Conservation (phyloP, 2,329 filamentous ascomycete species). For the Penicillium sp. region DNA sequence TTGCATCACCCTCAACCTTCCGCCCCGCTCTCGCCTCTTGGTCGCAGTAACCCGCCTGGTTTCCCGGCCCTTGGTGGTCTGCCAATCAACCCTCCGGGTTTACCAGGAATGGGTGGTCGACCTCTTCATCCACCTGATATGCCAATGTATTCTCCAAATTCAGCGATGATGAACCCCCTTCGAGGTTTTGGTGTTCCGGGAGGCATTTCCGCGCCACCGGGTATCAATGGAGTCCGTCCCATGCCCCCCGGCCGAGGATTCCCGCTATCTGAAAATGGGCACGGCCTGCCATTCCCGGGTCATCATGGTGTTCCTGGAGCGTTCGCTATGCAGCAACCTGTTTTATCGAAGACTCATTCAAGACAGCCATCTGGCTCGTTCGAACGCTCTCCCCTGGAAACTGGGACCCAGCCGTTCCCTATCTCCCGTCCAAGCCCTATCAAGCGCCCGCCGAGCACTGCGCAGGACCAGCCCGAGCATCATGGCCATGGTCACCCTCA, state of each 20-base stretch:
- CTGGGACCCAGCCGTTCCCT: conserved; percentile 65
- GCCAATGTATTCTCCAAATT: conserved; percentile 58
- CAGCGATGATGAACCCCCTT: conserved; percentile 58
- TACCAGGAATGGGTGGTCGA: conserved; percentile 56
- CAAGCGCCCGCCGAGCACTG: conserved; percentile 77
- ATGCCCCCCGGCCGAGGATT: conserved; percentile 61
- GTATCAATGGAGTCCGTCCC: conserved; percentile 64
- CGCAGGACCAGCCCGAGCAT: conserved; percentile 55
- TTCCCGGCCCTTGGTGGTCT: conserved; percentile 57
- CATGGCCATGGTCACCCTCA: conserved; percentile 46
- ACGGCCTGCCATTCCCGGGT: conserved; percentile 46
- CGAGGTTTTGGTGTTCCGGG: conserved; percentile 57
- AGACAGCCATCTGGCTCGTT: conserved; percentile 73
- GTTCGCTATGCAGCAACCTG: conserved; percentile 41
- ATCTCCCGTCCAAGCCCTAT: conserved; percentile 86
- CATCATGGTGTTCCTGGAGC: conserved; percentile 49
- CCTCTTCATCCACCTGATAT: conserved; percentile 54
- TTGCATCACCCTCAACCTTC: conserved; percentile 62
- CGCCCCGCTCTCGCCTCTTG: conserved; percentile 68
- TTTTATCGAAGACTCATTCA: conserved; percentile 64
- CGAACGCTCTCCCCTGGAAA: conserved; percentile 63
- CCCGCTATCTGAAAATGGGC: conserved; percentile 50
- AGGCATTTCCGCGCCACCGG: conserved; percentile 59
- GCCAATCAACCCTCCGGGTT: conserved; percentile 59
- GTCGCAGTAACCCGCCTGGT: conserved; percentile 59